These are phyloP conservation scores for Stemphylium vesicarium DNA, from an alignment of 2,329 filamentous ascomycete species.

Conservation along the genomic window DNA sequence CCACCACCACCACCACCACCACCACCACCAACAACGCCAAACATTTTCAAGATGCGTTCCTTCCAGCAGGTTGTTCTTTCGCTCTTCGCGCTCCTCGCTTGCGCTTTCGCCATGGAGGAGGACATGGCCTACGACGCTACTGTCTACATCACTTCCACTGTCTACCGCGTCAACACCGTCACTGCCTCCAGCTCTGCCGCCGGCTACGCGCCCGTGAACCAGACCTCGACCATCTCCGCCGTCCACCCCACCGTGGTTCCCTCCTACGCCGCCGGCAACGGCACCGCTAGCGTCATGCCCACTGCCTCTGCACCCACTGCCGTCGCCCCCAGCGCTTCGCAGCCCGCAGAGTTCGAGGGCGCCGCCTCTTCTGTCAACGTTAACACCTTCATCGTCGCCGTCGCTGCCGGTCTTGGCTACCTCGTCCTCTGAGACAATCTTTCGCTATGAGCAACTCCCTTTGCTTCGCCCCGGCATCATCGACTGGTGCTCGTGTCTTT, in stretches of 20 bases:
- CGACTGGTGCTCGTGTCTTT: slow-evolving; percentile 39
- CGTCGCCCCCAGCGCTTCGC: slow-evolving; percentile 14
- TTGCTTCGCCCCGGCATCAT: slow-evolving; percentile 33
- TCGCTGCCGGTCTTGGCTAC: slow-evolving; percentile 44
- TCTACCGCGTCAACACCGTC: slow-evolving; percentile 49
- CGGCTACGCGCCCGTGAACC: slow-evolving; percentile 35
- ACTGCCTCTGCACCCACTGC: slow-evolving; percentile 19
- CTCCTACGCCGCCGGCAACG: slow-evolving; percentile 28
- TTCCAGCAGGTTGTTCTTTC: slow-evolving; percentile 43
- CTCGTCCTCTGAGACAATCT: slow-evolving; percentile 41
- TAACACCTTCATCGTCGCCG: slow-evolving; percentile 38
- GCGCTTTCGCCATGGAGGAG: slow-evolving; percentile 36
- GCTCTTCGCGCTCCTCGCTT: slow-evolving; percentile 43
- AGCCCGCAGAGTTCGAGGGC: slow-evolving; percentile 38
- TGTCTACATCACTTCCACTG: slow-evolving; percentile 47
- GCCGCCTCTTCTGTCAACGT: slow-evolving; percentile 41
- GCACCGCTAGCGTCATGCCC: slow-evolving; percentile 20
- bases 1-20: slow-evolving; percentile 14
- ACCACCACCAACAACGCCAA: slow-evolving; percentile 17
- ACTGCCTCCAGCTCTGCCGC: slow-evolving; percentile 41
- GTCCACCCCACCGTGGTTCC: slow-evolving; percentile 22
- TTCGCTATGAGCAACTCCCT: slow-evolving; percentile 10
- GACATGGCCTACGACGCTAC: slow-evolving; percentile 39
- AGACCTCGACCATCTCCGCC: slow-evolving; percentile 41
- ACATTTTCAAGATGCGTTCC: slow-evolving; percentile 41